phyloP scores from a whole-genome alignment of 176 grass and related monocot genomes.

The Chloris gayana region DNA sequence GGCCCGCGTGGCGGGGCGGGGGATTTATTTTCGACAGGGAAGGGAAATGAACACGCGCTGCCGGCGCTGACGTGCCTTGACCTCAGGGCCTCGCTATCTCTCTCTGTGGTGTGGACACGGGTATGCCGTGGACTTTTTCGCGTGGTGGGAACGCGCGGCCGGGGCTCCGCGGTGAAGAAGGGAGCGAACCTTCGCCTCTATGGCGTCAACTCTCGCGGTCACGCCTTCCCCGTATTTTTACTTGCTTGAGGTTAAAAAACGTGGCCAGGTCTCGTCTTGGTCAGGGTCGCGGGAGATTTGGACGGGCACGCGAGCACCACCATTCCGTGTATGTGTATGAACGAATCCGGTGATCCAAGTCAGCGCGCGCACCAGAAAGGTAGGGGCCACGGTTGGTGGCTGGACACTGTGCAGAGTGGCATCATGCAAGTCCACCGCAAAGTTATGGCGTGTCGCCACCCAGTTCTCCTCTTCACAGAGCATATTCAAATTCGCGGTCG shows the following conservation, averaged over 20 bases:
- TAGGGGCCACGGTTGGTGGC: not conserved
- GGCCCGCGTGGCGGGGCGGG: not conserved
- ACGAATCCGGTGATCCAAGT: not conserved
- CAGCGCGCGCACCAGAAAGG: not conserved
- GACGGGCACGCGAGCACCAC: too few species aligned
- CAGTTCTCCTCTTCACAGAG: not conserved
- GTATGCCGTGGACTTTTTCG: not conserved
- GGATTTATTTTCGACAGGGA: not conserved
- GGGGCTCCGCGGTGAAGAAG: not conserved
- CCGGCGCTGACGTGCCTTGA: not conserved
- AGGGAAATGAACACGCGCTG: not conserved
- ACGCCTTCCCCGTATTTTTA: too few species aligned
- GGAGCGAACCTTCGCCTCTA: too few species aligned
- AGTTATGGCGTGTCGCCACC: constrained; percentile 8
- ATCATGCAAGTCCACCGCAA: constrained; percentile 1
- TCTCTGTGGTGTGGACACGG: not conserved
- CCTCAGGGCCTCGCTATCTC: not conserved
- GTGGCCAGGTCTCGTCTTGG: not conserved
- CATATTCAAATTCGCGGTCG: too few species aligned
- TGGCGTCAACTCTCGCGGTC: not conserved
- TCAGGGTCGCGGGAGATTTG: not conserved
- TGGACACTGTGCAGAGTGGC: not conserved
- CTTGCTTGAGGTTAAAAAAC: not conserved
- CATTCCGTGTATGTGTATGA: too few species aligned
- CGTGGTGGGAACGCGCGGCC: constrained; percentile 12